phyloP scores from a whole-genome alignment of 768 basidiomycete species.

The Termitomyces sp. region DNA sequence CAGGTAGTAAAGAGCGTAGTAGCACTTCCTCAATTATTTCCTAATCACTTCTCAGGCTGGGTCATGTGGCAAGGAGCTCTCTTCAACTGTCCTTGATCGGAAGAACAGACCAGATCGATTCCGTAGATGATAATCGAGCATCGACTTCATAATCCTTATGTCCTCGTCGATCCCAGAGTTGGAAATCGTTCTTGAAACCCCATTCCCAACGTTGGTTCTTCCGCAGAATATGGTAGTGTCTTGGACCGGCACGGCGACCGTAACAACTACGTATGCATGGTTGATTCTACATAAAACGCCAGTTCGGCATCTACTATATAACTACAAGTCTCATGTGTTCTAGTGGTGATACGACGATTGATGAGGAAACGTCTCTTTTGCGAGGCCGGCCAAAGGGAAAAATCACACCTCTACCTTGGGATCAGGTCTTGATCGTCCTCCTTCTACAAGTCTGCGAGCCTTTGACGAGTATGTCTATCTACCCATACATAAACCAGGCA shows the following conservation, averaged over 20 bases:
- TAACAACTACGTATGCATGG: neutral
- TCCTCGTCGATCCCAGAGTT: neutral
- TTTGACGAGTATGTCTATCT: constrained; percentile 26
- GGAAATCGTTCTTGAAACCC: neutral
- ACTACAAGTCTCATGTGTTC: neutral
- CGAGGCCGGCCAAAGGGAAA: constrained; percentile 9
- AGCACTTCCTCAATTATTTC: too few species aligned
- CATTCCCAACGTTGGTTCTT: neutral
- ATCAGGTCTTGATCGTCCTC: constrained; percentile 44
- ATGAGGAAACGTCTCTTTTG: constrained; percentile 34
- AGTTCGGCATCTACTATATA: too few species aligned
- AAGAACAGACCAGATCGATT: too few species aligned
- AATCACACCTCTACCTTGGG: constrained; percentile 43
- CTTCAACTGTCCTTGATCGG: too few species aligned
- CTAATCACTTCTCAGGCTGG: too few species aligned
- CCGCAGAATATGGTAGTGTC: neutral
- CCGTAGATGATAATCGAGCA: too few species aligned
- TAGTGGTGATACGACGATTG: constrained; percentile 6
- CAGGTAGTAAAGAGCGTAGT: too few species aligned
- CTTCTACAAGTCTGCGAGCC: constrained; percentile 50
- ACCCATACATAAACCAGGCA: too few species aligned
- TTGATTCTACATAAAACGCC: neutral
- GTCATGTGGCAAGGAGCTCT: too few species aligned
- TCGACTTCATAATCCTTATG: neutral
- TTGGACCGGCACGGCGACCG: neutral